A percentile compares a stretch with the other conserved stretches of the same genome.
These are phyloP conservation scores for Huntiella bhutanensis DNA, from an alignment of 2,329 filamentous ascomycete species.

Conservation along the genomic window DNA sequence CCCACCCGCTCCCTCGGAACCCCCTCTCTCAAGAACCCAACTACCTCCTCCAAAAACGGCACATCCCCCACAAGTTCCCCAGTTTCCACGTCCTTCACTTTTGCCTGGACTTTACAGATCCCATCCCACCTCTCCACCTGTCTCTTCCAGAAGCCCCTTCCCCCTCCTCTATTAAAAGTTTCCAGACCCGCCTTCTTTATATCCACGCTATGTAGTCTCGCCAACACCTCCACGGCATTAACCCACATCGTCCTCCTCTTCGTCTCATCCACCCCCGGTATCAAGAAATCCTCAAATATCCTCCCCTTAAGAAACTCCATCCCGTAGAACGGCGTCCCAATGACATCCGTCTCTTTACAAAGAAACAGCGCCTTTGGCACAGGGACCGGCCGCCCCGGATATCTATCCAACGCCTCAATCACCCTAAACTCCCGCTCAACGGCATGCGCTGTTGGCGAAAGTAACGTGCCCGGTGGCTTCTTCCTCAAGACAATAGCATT, in stretches of 20 bases:
- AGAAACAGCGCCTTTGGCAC: conserved; percentile 70
- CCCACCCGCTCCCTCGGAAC: conserved; percentile 63
- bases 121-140: conserved; percentile 69
- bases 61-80: conserved; percentile 59
- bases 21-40: conserved; percentile 56
- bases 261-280: conserved; percentile 54
- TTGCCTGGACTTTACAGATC: conserved; percentile 62
- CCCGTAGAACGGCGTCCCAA: conserved; percentile 90
- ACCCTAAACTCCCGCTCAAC: conserved; percentile 92
- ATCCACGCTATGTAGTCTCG: conserved; percentile 62
- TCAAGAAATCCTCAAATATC: conserved; percentile 74
- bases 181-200: conserved; percentile 47
- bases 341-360: conserved; percentile 60
- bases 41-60: conserved; percentile 64
- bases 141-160: conserved; percentile 63
- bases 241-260: conserved; percentile 61
- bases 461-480: conserved; percentile 86
- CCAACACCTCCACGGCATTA: conserved; percentile 65
- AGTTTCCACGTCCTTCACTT: conserved; percentile 57
- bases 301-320: conserved; percentile 92
- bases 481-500: conserved; percentile 58
- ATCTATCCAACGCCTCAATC: conserved; percentile 54
- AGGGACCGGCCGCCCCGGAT: conserved; percentile 34
- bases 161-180: conserved; percentile 50
- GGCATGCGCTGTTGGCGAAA: conserved; percentile 86